These are phyloP conservation scores for Yarrowia yakushimensis DNA, from an alignment of 805 yeast species.

Conservation along the genomic window DNA sequence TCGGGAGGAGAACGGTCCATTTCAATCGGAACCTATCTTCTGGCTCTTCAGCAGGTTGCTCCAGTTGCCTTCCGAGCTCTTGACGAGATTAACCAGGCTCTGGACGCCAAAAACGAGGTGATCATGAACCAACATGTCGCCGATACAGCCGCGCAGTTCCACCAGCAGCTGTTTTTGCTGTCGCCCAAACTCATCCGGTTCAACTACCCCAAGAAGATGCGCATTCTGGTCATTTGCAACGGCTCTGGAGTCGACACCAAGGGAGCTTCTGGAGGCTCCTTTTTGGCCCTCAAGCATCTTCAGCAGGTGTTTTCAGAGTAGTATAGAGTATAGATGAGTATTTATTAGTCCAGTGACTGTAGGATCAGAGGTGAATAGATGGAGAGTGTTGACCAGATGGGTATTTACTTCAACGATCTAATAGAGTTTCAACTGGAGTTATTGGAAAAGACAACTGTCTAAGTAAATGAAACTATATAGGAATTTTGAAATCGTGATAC, in stretches of 20 bases:
- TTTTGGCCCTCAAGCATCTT: background rate
- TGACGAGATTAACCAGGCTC: slow-evolving; percentile 98
- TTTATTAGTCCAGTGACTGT: too few species aligned
- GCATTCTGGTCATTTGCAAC: slow-evolving; percentile 6
- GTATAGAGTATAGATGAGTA: background rate
- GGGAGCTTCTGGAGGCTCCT: background rate
- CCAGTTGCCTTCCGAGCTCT: slow-evolving; percentile 90
- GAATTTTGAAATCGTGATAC: too few species aligned
- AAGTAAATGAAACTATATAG: too few species aligned
- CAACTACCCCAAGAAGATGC: background rate
- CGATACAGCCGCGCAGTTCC: background rate
- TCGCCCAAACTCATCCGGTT: slow-evolving; percentile 22
- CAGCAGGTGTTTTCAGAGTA: background rate
- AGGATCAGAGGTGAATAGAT: too few species aligned
- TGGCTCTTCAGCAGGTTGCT: slow-evolving; percentile 85
- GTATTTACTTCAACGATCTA: too few species aligned
- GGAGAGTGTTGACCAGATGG: too few species aligned
- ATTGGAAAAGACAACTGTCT: too few species aligned
- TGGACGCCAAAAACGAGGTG: slow-evolving; percentile 86
- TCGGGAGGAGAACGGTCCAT: slow-evolving; percentile 98
- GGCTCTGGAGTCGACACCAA: background rate
- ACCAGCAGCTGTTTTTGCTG: slow-evolving; percentile 20
- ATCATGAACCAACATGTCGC: slow-evolving; percentile 22
- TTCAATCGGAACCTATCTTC: slow-evolving; percentile 83
- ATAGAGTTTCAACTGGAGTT: too few species aligned